Percentiles rank a stretch among this genome's conserved stretches.
Conservation (phyloP, 2,329 filamentous ascomycete species). For the Gyromitra esculenta region DNA sequence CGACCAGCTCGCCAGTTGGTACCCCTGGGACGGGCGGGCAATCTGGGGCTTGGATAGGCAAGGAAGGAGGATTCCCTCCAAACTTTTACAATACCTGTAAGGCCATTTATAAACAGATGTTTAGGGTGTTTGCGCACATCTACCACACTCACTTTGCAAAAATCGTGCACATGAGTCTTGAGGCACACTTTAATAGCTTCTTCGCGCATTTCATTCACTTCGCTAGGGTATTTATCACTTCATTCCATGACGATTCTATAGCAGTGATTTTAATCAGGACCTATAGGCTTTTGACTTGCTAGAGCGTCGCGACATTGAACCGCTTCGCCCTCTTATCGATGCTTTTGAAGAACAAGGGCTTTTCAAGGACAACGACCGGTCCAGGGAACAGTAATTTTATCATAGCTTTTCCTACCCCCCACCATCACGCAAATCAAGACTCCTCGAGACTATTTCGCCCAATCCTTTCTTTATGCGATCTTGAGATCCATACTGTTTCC, state of each 20-base stretch:
- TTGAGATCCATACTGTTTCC: neutral
- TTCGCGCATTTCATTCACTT: slow-evolving; percentile 80
- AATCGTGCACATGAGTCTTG: slow-evolving; percentile 82
- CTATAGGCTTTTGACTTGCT: slow-evolving; percentile 58
- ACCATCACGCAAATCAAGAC: neutral
- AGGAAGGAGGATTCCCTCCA: slow-evolving; percentile 89
- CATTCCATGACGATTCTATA: too few species aligned
- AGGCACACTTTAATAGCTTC: slow-evolving; percentile 85
- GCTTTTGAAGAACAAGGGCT: slow-evolving; percentile 58
- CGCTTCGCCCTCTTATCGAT: slow-evolving; percentile 58
- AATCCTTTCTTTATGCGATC: neutral
- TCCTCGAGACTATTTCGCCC: neutral
- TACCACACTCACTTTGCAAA: slow-evolving; percentile 97
- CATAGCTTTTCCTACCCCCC: neutral
- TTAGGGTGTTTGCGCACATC: slow-evolving; percentile 95
- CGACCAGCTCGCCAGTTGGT: slow-evolving; percentile 68
- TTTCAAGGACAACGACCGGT: slow-evolving; percentile 55
- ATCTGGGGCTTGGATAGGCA: slow-evolving; percentile 76
- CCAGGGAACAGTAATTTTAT: slow-evolving; percentile 45
- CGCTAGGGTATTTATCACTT: slow-evolving; percentile 52
- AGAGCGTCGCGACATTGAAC: slow-evolving; percentile 57
- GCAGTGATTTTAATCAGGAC: slow-evolving; percentile 19
- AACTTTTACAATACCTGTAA: slow-evolving; percentile 91
- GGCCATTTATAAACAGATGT: slow-evolving; percentile 96
- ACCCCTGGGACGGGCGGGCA: slow-evolving; percentile 71